Conservation (phyloP, 2,329 filamentous ascomycete species). For the Apiospora malaysiana region DNA sequence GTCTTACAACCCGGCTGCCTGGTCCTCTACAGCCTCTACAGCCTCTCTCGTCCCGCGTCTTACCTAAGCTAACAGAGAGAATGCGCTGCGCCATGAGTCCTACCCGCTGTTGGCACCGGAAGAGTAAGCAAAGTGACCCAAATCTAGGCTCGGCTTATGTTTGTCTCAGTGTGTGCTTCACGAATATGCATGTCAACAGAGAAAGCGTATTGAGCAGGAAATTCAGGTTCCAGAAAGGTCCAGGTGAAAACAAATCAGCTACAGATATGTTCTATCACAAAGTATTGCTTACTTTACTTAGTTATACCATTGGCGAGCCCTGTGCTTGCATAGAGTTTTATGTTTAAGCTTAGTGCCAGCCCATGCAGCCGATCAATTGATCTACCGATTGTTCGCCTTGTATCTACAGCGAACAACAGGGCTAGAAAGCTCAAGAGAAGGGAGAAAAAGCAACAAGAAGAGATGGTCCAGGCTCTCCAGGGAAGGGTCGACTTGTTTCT, state of each 20-base stretch:
- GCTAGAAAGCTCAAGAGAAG: not conserved
- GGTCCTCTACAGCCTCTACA: not conserved
- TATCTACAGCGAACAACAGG: not conserved
- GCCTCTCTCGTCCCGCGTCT: not conserved
- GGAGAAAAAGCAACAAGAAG: not conserved
- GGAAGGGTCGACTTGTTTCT: not conserved
- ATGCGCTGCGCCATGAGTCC: not conserved
- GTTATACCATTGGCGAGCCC: not conserved
- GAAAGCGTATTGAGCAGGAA: not conserved
- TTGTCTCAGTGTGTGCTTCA: not conserved
- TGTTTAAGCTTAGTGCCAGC: not conserved
- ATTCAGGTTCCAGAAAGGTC: not conserved
- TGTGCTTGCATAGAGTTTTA: not conserved
- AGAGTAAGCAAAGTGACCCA: not conserved
- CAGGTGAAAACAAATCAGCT: not conserved
- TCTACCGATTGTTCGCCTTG: not conserved
- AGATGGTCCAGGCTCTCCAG: not conserved
- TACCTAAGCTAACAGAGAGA: not conserved
- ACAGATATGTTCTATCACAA: not conserved
- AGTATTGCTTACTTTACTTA: not conserved
- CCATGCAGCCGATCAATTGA: not conserved
- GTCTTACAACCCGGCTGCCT: not conserved
- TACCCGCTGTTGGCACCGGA: not conserved
- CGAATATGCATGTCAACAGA: too few species aligned
- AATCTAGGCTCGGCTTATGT: not conserved